These are phyloP conservation scores for Martiniozyma abietophila DNA, from an alignment of 805 yeast species.

Conservation along the genomic window DNA sequence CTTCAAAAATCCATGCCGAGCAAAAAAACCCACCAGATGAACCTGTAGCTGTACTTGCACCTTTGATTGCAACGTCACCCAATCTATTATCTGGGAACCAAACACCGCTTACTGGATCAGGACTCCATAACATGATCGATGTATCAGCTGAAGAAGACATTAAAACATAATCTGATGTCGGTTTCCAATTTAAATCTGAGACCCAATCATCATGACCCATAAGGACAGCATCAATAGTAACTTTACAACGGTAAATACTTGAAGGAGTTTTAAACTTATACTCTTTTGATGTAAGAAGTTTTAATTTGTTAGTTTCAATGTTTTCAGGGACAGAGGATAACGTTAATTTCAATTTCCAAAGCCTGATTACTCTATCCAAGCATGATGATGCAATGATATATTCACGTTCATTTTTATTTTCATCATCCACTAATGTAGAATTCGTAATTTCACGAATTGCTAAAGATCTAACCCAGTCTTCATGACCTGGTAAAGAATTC, in stretches of 20 bases:
- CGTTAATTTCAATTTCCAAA: conserved; percentile 69
- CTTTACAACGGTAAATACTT: conserved; percentile 33
- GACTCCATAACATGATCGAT: conserved; percentile 88
- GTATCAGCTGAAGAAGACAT: conserved; percentile 90
- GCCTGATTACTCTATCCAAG: conserved; percentile 83
- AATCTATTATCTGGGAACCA: conserved; percentile 78
- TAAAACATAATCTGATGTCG: conserved; percentile 41
- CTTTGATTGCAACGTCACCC: conserved; percentile 91
- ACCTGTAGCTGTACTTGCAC: conserved; percentile 98
- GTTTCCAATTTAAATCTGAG: conserved; percentile 76
- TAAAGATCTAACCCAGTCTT: conserved; percentile 86
- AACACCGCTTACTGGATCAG: conserved; percentile 76
- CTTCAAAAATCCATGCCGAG: conserved; percentile 55
- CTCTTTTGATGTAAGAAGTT: conserved; percentile 61
- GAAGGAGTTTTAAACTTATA: conserved; percentile 47
- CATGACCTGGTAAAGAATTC: conserved; percentile 77
- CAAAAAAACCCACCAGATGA: conserved; percentile 65
- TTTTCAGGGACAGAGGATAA: conserved; percentile 41
- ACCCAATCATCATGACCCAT: conserved; percentile 99
- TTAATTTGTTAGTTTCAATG: conserved; percentile 38
- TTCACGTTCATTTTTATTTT: conserved; percentile 30
- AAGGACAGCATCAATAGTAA: conserved; percentile 83
- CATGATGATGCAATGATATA: conserved; percentile 79
- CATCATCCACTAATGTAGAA: conserved; percentile 13
- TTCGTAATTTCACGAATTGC: conserved; percentile 39